phyloP scores from a whole-genome alignment of 2,329 filamentous ascomycete genomes.

The Dothistroma pini region DNA sequence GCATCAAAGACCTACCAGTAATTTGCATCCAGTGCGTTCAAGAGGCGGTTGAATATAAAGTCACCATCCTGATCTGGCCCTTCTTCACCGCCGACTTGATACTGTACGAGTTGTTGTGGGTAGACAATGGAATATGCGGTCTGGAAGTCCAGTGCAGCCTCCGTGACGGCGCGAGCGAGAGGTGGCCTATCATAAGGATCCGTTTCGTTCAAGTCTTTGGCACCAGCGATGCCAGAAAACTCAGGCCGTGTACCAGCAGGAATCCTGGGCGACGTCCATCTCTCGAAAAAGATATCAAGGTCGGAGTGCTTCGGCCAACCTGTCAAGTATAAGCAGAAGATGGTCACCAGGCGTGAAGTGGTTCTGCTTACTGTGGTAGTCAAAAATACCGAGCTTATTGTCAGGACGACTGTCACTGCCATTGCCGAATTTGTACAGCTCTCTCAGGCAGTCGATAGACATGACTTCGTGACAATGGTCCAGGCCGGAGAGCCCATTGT shows the following conservation, averaged over 20 bases:
- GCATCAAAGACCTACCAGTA: conserved; percentile 17
- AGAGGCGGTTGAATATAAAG: conserved; percentile 16
- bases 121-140: conserved; percentile 24
- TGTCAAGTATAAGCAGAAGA: conserved; percentile 15
- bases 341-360: not conserved
- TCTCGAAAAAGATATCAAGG: conserved; percentile 23
- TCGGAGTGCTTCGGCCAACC: conserved; percentile 11
- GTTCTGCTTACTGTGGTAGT: conserved; percentile 1
- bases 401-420: conserved; percentile 20
- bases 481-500: conserved; percentile 16
- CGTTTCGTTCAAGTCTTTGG: conserved; percentile 20
- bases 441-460: conserved; percentile 25
- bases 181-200: not conserved
- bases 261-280: conserved; percentile 24
- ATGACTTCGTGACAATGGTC: conserved; percentile 16
- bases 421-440: conserved; percentile 20
- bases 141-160: conserved; percentile 24
- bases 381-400: conserved; percentile 25
- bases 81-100: conserved; percentile 22
- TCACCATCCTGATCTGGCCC: conserved; percentile 16
- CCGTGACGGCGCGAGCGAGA: conserved; percentile 13
- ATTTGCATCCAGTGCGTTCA: conserved; percentile 15
- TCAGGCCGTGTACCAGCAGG: conserved; percentile 22
- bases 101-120: conserved; percentile 22
- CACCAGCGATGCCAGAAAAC: conserved; percentile 27